Conservation (phyloP, 768 basidiomycete genomes). For the Serendipita vermifera region DNA sequence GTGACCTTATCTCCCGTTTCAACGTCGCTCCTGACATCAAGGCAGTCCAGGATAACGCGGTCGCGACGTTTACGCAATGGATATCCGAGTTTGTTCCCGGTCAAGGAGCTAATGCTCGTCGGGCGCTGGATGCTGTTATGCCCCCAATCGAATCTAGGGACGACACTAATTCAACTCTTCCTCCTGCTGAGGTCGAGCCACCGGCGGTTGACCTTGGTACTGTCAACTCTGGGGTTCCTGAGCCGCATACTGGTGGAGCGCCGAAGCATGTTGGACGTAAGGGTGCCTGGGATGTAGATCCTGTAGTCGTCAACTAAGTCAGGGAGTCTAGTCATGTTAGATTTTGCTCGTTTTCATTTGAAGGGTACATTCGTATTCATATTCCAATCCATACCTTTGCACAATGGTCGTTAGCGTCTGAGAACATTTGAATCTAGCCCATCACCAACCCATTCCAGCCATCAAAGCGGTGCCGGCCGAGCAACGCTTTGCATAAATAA, state of each 20-base stretch:
- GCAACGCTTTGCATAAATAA: conserved; percentile 23
- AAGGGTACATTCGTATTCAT: too few relatives aligned
- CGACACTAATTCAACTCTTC: neutral
- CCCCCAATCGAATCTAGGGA: neutral
- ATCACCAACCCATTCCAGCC: conserved; percentile 21
- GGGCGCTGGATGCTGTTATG: neutral
- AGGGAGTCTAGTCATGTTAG: too few relatives aligned
- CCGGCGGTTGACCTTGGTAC: neutral
- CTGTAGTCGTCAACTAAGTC: too few relatives aligned
- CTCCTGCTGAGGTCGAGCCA: neutral
- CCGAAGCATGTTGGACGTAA: neutral
- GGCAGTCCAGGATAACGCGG: conserved; percentile 40
- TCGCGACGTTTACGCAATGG: conserved; percentile 45
- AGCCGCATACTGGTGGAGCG: neutral
- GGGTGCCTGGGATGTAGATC: neutral
- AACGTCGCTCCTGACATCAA: conserved; percentile 37
- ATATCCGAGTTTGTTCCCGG: conserved; percentile 28
- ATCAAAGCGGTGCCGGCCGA: conserved; percentile 23
- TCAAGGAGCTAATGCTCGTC: neutral
- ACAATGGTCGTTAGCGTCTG: too few relatives aligned
- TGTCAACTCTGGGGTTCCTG: neutral
- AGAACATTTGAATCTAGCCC: too few relatives aligned
- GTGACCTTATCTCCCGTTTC: conserved; percentile 40
- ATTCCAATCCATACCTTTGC: too few relatives aligned
- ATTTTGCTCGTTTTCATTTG: too few relatives aligned